Conservation (phyloP, 768 basidiomycete genomes). For the Hypholoma fasciculare region DNA sequence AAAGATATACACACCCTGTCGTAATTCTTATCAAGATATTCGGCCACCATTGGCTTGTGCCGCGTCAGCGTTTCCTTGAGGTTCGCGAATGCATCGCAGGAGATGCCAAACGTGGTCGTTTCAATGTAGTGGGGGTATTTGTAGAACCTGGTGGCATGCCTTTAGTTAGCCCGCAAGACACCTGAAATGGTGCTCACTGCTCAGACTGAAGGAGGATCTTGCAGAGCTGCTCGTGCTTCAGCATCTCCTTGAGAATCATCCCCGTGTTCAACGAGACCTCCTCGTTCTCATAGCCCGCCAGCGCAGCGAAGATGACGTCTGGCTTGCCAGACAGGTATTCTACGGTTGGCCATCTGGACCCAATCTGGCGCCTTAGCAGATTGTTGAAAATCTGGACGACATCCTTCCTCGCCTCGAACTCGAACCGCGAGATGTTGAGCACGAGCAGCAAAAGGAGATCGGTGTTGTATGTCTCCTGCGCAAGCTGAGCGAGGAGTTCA, state of each 20-base stretch:
- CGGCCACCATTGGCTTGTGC: constrained; percentile 98
- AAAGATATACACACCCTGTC: constrained; percentile 67
- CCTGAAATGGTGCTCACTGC: constrained; percentile 58
- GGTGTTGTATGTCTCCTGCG: constrained; percentile 93
- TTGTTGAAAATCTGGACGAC: constrained; percentile 89
- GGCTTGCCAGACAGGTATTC: constrained; percentile 85
- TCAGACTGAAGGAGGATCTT: constrained; percentile 92
- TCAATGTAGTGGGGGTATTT: constrained; percentile 96
- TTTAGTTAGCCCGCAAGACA: not conserved
- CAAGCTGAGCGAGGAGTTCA: constrained; percentile 90
- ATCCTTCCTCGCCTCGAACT: constrained; percentile 91
- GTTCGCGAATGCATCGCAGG: constrained; percentile 96
- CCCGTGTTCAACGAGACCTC: constrained; percentile 97
- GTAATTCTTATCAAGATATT: constrained; percentile 96
- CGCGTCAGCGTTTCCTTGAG: constrained; percentile 96
- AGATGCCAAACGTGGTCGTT: constrained; percentile 96
- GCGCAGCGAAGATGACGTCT: constrained; percentile 75
- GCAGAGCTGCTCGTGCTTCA: constrained; percentile 87
- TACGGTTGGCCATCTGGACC: constrained; percentile 92
- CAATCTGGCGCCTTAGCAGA: constrained; percentile 88
- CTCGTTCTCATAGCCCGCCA: constrained; percentile 93
- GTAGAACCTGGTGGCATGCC: constrained; percentile 71
- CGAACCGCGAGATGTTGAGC: constrained; percentile 79
- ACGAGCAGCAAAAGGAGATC: constrained; percentile 85
- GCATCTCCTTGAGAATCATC: constrained; percentile 97